Evolutionary conservation across 495 filamentous ascomycete genomes (phyloP).

Genomic region (Penicillium maclennaniae): DNA sequence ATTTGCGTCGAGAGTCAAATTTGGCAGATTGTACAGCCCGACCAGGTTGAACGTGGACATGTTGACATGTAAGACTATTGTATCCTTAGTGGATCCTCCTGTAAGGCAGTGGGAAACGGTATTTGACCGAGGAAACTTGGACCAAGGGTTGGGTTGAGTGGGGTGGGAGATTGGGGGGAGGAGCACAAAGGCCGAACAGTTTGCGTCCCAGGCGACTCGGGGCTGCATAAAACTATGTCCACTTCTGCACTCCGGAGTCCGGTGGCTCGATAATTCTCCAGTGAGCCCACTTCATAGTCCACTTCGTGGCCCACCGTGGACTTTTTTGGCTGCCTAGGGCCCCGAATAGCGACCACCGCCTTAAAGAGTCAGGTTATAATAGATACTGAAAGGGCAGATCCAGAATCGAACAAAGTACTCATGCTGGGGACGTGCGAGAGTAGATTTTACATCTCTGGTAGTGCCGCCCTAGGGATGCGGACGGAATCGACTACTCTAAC

Average conservation of each 20-base stretch:
- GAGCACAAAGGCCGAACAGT: constrained; percentile 17
- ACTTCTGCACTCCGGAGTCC: constrained; percentile 14
- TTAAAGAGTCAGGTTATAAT: background rate
- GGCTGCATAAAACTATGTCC: constrained; percentile 14
- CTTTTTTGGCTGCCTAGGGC: constrained; percentile 10
- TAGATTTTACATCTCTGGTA: background rate
- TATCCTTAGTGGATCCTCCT: background rate
- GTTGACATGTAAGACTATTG: background rate
- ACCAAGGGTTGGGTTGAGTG: constrained; percentile 1
- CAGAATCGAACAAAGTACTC: background rate
- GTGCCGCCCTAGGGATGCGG: too few relatives aligned
- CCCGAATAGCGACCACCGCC: background rate
- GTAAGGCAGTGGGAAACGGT: background rate
- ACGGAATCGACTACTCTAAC: too few relatives aligned
- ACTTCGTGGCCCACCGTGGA: background rate
- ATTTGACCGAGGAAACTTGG: constrained; percentile 7
- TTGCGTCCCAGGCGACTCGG: constrained; percentile 2
- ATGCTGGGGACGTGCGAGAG: background rate
- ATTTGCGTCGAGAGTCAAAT: too few relatives aligned
- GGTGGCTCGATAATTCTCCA: constrained; percentile 11
- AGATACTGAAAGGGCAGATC: background rate
- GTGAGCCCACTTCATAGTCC: background rate
- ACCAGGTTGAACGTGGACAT: background rate
- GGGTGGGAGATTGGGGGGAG: too few relatives aligned
- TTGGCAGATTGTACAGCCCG: too few relatives aligned